Conservation (phyloP, 768 basidiomycete genomes). For the Podaxis pistillaris region DNA sequence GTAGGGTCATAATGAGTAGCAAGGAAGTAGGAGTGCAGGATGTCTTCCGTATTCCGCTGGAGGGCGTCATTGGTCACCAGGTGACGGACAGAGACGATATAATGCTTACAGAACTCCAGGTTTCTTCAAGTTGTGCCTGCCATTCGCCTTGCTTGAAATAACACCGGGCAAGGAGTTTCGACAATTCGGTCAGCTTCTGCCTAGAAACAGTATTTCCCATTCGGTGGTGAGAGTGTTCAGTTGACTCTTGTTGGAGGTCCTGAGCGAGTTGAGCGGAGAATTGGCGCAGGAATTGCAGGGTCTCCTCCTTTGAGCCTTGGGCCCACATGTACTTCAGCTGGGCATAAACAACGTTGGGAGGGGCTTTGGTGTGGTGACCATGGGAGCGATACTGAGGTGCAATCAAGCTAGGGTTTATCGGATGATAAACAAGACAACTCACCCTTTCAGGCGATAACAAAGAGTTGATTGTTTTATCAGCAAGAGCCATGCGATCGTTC, state of each 20-base stretch:
- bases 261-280: conserved; percentile 76
- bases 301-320: conserved; percentile 71
- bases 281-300: conserved; percentile 75
- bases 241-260: conserved; percentile 67
- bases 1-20: conserved; percentile 89
- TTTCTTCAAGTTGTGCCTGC: conserved; percentile 79
- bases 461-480: conserved; percentile 96
- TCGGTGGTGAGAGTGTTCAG: conserved; percentile 45
- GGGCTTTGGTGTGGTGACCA: conserved; percentile 67
- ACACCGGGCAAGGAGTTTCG: conserved; percentile 89
- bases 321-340: conserved; percentile 98
- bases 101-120: conserved; percentile 72
- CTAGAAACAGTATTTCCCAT: conserved; percentile 46
- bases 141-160: conserved; percentile 97
- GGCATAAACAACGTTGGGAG: conserved; percentile 94
- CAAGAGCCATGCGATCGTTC: conserved; percentile 89
- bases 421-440: conserved; percentile 19
- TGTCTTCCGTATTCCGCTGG: conserved; percentile 77
- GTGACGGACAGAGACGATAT: neutral
- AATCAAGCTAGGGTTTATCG: neutral
- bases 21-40: conserved; percentile 78
- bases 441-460: conserved; percentile 75
- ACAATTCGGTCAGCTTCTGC: conserved; percentile 63
- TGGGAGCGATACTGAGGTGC: conserved; percentile 48
- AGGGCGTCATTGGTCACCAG: neutral